These are phyloP conservation scores for Excoecaria agallocha DNA, from an alignment of 345 rosid genomes.

Conservation along the genomic window DNA sequence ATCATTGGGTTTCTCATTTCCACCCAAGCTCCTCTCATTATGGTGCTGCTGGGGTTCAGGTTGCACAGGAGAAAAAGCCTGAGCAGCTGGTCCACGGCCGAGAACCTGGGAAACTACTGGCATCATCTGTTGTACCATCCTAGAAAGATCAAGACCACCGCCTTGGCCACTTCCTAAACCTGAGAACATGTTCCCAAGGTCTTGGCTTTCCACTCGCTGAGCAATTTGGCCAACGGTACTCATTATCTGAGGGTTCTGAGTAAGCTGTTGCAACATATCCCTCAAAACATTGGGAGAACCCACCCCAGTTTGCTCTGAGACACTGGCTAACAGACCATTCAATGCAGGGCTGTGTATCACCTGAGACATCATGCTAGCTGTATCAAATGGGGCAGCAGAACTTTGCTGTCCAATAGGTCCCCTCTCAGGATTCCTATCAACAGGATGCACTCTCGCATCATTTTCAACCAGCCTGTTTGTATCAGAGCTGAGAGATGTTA, in stretches of 20 bases:
- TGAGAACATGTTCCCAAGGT: conserved; percentile 65
- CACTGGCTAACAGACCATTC: conserved; percentile 65
- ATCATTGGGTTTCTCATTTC: too few relatives aligned
- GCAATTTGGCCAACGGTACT: conserved; percentile 81
- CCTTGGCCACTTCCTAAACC: conserved; percentile 57
- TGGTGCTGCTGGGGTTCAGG: conserved; percentile 32
- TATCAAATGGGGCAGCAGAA: conserved; percentile 44
- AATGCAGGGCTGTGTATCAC: conserved; percentile 63
- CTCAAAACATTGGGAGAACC: conserved; percentile 79
- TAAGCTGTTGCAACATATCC: conserved; percentile 80
- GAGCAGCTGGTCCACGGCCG: conserved; percentile 30
- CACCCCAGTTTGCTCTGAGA: conserved; percentile 70
- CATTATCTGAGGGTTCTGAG: conserved; percentile 83
- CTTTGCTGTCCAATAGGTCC: conserved; percentile 35
- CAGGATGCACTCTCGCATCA: conserved; percentile 15
- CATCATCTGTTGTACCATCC: conserved; percentile 93
- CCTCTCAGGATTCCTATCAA: conserved; percentile 18
- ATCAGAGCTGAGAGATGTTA: conserved; percentile 49
- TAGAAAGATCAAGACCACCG: conserved; percentile 70
- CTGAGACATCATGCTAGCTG: conserved; percentile 63
- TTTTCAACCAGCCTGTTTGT: conserved; percentile 23
- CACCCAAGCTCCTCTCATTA: conserved; percentile 24
- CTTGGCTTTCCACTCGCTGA: conserved; percentile 76
- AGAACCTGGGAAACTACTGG: conserved; percentile 88
- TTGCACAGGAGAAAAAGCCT: conserved; percentile 24